A percentile compares a stretch with the other conserved stretches of the same genome.
Evolutionary conservation across 805 yeast genomes (phyloP).

Genomic region (Candida argentea): DNA sequence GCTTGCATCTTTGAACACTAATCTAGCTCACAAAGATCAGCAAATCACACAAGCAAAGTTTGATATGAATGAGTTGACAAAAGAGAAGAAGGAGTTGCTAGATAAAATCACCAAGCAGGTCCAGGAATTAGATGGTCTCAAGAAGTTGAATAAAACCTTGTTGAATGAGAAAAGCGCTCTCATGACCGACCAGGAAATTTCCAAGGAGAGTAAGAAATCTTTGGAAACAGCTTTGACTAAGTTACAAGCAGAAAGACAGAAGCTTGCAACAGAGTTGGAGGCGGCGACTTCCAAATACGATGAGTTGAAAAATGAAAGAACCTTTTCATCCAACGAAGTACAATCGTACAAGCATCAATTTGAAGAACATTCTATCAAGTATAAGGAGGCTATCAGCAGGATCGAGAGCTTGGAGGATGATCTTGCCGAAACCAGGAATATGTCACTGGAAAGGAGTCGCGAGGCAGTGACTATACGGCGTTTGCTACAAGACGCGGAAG

Average conservation of each 20-base stretch:
- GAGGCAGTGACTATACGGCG: slow-evolving; percentile 69
- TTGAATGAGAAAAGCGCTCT: slow-evolving; percentile 30
- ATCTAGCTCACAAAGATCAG: slow-evolving; percentile 36
- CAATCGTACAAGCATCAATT: slow-evolving; percentile 49
- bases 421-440: slow-evolving; percentile 59
- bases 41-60: slow-evolving; percentile 26
- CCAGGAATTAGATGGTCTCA: no score
- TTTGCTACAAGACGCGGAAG: slow-evolving; percentile 59
- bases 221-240: slow-evolving; percentile 29
- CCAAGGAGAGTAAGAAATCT: slow-evolving; percentile 18
- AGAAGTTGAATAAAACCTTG: slow-evolving; percentile 13
- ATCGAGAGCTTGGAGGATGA: slow-evolving; percentile 73
- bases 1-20: slow-evolving; percentile 34
- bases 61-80: slow-evolving; percentile 23
- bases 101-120: slow-evolving; percentile 28
- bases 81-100: slow-evolving; percentile 24
- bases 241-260: slow-evolving; percentile 34
- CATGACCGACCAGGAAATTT: slow-evolving; percentile 32
- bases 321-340: slow-evolving; percentile 29
- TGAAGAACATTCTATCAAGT: slow-evolving; percentile 59
- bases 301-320: slow-evolving; percentile 19
- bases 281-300: slow-evolving; percentile 29
- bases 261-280: slow-evolving; percentile 27
- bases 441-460: slow-evolving; percentile 70
- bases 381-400: slow-evolving; percentile 52